Base-by-base conservation (phyloP, 2,329 filamentous ascomycete species). In the Aspergillus sp. region DNA sequence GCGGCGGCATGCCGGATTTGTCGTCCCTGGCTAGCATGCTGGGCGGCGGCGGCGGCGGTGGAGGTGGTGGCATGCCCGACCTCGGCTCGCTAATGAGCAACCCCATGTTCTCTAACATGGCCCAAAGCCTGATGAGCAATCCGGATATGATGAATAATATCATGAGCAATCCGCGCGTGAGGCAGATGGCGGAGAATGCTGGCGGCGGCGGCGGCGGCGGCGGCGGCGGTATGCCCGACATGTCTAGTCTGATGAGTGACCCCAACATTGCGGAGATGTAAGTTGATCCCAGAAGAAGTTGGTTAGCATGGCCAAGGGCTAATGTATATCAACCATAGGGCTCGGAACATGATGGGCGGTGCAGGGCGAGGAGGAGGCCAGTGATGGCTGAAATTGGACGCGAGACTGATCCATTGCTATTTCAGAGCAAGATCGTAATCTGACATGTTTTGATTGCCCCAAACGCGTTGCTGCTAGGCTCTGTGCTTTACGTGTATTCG, bases 51-150 rank as follows among this genome's bases (percentile, higher is more conserved):
- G 19, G 19, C 19, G 6, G 19, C 19, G 6, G 19, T 22, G 71
- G 64, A 15, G 75, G 64, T 7, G 79, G 74, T 4, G 79, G 73
- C 34, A 91, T 94, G 82, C 86, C 88, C 8, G 89, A 96, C 59
- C 69, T 98, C 15, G 66, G 76, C 43, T 75, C 76, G 42, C 79
- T 98, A 59, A 93, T 96, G 86, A 86, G 71, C 69, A 98, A 96
- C 68, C 91, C 91, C 35, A 96, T 96, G 91, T 93, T 98, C 66
- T 78, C 86, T 31, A 83, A 75, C 66, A 95, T 96, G 86, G 91
- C 91, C 4, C 86, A 95, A 69, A 94, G 85, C 62, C 64, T 98
- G 34, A 96, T 96, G 91, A 85, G 78, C 65, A 95, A 98, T 66
- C 91, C 91, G 0, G 84, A 93, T 7, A 78, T 88, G 69, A 82